phyloP scores from a whole-genome alignment of 345 rosid species.

The Clarkia xantiana region DNA sequence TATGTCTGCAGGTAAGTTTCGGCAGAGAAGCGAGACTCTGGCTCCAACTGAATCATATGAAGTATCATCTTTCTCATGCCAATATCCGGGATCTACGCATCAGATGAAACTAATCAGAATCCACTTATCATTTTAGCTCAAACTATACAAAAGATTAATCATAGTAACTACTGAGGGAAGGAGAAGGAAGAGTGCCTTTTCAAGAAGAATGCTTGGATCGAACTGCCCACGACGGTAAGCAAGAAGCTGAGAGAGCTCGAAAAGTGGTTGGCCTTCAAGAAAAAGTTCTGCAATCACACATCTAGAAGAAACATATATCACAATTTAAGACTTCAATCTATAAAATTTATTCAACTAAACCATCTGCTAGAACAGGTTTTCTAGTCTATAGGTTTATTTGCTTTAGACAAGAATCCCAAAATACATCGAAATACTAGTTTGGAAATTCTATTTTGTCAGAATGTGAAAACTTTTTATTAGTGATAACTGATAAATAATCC shows the following conservation, averaged over 20 bases:
- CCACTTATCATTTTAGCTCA: neutral
- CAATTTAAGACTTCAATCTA: neutral
- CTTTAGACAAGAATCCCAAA: too few species aligned
- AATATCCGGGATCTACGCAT: conserved; percentile 65
- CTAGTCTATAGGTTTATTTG: too few species aligned
- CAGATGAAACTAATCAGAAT: neutral
- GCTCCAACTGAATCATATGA: conserved; percentile 98
- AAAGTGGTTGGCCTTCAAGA: conserved; percentile 90
- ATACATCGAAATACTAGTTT: too few species aligned
- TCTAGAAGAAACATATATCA: conserved; percentile 23
- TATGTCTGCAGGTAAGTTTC: conserved; percentile 76
- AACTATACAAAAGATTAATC: neutral
- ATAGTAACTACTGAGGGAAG: neutral
- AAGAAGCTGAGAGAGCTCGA: conserved; percentile 97
- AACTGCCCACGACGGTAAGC: conserved; percentile 98
- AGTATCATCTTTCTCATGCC: conserved; percentile 93
- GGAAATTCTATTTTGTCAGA: too few species aligned
- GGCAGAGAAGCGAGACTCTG: conserved; percentile 78
- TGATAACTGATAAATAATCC: too few species aligned
- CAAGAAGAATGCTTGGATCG: conserved; percentile 92
- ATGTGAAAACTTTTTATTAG: too few species aligned
- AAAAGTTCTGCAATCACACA: conserved; percentile 98
- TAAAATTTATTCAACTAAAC: neutral
- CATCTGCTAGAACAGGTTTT: too few species aligned
- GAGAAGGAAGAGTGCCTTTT: conserved; percentile 39